Evolutionary conservation across 495 filamentous ascomycete species (phyloP), one percentile per base, ranked within the genome.

Genomic region (Pseudevernia furfuracea): DNA sequence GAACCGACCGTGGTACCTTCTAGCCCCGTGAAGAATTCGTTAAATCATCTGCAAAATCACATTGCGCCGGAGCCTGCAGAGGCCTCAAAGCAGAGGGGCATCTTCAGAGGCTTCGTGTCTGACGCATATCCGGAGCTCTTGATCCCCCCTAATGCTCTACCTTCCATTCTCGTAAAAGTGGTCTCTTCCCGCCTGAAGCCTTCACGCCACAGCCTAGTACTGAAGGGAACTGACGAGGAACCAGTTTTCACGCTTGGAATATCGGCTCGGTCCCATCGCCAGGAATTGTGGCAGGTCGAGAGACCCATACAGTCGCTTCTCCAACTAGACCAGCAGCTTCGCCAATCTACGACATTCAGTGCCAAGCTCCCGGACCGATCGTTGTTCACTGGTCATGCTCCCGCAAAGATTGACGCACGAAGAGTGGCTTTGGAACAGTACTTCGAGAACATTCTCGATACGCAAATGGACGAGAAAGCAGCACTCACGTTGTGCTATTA

Each of bases 131-230:
- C 92, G 12, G 86, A 88, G 57, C 79, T 96, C 28, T 74, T 96
- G 34, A 77, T 97, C 25, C 86, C 91, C n/a, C 92, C 92, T 1
- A 92, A 95, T 73, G 90, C 92, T n/a, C 82, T 98, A 23, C 87
- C 91, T 14, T 86, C 89, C 25, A 84, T 97, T 67, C 84, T 89
- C 68, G 86, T 96, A 34, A 88, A 80, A 69, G 93, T 97, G 11
- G 89, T 89, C 14, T 97, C 95, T 10, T 97, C 93, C 60, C 84
- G 94, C n/a, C 85, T 96, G 76, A 91, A 87, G 69, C 95, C 94
- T 28, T 96, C 92, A 2, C 80, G 93, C 62, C 85, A 89, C 15
- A 97, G 92, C 67, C 73, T 96, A 69, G 88, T 82, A 21, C 77
- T 86, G 4, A 85, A 77, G 67, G 74, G 80, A 30, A 68, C 78